phyloP scores from a whole-genome alignment of 1,284 basidiomycete genomes.

The Phellinidium pouzarii region DNA sequence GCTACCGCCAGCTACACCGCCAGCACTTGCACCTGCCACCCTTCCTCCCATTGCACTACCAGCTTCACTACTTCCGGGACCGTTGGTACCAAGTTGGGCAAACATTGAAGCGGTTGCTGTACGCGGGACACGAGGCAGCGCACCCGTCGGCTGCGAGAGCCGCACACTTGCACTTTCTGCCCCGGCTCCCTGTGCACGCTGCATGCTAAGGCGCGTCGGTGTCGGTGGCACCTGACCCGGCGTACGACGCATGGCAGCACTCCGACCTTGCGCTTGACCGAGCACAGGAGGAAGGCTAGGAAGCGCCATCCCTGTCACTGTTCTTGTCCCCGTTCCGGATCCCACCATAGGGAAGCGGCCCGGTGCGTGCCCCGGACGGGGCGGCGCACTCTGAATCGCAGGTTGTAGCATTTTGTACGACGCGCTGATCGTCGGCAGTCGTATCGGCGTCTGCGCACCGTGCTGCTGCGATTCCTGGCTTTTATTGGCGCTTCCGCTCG shows the following conservation, averaged over 20 bases:
- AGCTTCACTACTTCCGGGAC: background rate
- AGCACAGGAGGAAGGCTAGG: conserved; percentile 56
- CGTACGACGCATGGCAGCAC: conserved; percentile 29
- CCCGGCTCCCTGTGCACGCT: conserved; percentile 25
- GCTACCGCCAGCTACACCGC: background rate
- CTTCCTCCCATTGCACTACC: background rate
- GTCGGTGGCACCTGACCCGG: conserved; percentile 55
- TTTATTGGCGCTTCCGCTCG: conserved; percentile 24
- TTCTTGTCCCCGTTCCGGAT: conserved; percentile 32
- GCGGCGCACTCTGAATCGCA: conserved; percentile 67
- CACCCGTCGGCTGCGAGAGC: conserved; percentile 22
- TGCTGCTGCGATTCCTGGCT: conserved; percentile 38
- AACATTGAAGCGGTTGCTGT: conserved; percentile 10
- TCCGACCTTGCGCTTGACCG: conserved; percentile 27
- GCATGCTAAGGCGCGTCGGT: conserved; percentile 55
- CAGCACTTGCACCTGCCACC: too few species aligned
- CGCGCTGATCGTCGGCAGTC: background rate
- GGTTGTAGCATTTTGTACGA: conserved; percentile 44
- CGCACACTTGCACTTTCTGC: conserved; percentile 12
- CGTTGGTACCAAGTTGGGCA: background rate
- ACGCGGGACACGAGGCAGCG: conserved; percentile 16
- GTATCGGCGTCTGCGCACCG: background rate
- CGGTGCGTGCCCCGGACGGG: conserved; percentile 41
- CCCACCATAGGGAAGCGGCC: conserved; percentile 27
- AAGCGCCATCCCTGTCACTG: conserved; percentile 53